A percentile compares a stretch with the other conserved stretches of the same genome.
These are phyloP conservation scores for Strobilomyces dryophilus DNA, from an alignment of 768 basidiomycete species.

Conservation along the genomic window DNA sequence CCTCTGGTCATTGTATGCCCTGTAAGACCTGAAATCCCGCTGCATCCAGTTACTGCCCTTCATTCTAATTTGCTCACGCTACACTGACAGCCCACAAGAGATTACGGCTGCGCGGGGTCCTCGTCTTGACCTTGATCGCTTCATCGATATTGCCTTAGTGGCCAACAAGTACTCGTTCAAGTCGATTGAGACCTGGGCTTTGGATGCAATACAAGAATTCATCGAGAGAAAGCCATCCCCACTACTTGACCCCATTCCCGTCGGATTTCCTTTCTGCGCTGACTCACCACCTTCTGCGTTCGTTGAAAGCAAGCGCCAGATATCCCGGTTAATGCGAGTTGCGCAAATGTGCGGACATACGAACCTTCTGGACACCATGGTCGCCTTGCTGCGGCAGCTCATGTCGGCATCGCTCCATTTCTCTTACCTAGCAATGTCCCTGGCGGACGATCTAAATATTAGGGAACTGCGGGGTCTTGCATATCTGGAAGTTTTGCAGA, in stretches of 20 bases:
- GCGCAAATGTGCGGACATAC: slow-evolving; percentile 66
- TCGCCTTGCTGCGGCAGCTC: slow-evolving; percentile 52
- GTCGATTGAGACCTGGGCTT: slow-evolving; percentile 68
- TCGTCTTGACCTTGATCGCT: slow-evolving; percentile 46
- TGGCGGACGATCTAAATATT: slow-evolving; percentile 67
- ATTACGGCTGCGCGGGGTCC: slow-evolving; percentile 45
- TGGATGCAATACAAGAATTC: slow-evolving; percentile 68
- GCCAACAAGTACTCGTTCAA: slow-evolving; percentile 76
- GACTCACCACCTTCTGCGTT: slow-evolving; percentile 33
- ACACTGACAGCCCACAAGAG: slow-evolving; percentile 53
- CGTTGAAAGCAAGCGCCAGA: slow-evolving; percentile 41
- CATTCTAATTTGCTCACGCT: background rate
- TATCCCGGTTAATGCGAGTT: slow-evolving; percentile 59
- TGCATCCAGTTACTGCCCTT: background rate
- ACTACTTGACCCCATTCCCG: slow-evolving; percentile 40
- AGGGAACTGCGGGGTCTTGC: slow-evolving; percentile 57
- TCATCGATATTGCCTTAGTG: slow-evolving; percentile 61
- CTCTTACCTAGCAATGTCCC: slow-evolving; percentile 68
- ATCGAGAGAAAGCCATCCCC: slow-evolving; percentile 57
- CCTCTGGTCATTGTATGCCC: slow-evolving; percentile 71
- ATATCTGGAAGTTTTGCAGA: slow-evolving; percentile 74
- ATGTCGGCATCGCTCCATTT: slow-evolving; percentile 62
- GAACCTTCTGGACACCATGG: slow-evolving; percentile 56
- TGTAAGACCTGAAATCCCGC: slow-evolving; percentile 41
- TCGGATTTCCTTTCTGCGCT: slow-evolving; percentile 21